Evolutionary conservation across 495 filamentous ascomycete genomes (phyloP), one percentile per base, ranked within the genome.

Genomic region (Penicillium macrosclerotiorum): DNA sequence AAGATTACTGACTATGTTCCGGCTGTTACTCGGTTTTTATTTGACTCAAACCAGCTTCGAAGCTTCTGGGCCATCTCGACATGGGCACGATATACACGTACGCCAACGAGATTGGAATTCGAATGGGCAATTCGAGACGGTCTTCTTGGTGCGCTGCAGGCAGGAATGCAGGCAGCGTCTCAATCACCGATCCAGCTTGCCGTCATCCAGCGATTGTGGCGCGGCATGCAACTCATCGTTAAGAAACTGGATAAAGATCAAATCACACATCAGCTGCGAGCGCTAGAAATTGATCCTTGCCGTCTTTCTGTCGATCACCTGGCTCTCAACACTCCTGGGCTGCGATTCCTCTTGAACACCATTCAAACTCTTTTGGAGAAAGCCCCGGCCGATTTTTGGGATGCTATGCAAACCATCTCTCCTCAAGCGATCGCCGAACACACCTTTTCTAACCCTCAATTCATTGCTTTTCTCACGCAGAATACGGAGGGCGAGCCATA

Each of bases 311-410:
- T 95, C 8, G 84, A 89, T 17, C 88, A 95, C 56, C 71, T 95
- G 19, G 69, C 69, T 14, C 73, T 84, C 14, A 72, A 80, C 33
- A 80, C 76, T 1, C 71, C 76, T 3, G 75, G 81, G 8, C 68
- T 94, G 37, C 64, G 73, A 8, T 69, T 81, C 49, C 65, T 90
- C 4, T 56, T 93, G 20, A 77, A 81, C 45, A 80, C 81, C 1
- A 79, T 93, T 37, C 74, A 76, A 22, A 72, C 63, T 8, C 72
- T 95, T 11, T 67, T 96, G 32, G 78, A 82, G 44, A 86, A 86
- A 45, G 84, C 88, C 0, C 77, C 87, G 0, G 77, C 75, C 32
- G 84, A 86, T 44, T 94, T 95, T 54, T 95, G 90, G 90, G 83
- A 85, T 50, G 86, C 89, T 1, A 86, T 89, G 71, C 85, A 86